A percentile compares a stretch with the other conserved stretches of the same genome.
Evolutionary conservation across 768 basidiomycete species (phyloP).

Genomic region (Asterophora lycoperdoides): DNA sequence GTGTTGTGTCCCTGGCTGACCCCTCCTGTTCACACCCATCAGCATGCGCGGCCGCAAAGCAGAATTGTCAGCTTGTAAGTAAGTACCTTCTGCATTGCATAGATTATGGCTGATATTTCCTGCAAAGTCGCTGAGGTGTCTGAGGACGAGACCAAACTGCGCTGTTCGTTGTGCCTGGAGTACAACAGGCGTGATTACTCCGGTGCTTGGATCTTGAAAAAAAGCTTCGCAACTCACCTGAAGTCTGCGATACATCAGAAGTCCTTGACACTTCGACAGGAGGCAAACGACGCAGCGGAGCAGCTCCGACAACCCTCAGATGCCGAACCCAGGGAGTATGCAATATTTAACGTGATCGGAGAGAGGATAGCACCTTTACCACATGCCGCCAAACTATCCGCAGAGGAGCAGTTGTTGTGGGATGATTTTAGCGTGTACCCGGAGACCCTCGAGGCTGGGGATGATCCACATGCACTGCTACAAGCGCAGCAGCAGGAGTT

Average conservation of each 20-base stretch:
- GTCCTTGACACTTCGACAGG: not conserved
- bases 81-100: too few relatives aligned
- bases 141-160: conserved; percentile 1
- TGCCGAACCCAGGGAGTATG: too few relatives aligned
- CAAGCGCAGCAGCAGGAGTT: not conserved
- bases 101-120: not conserved
- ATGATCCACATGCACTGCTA: not conserved
- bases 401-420: conserved; percentile 8
- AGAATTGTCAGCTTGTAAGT: too few relatives aligned
- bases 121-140: conserved; percentile 6
- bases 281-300: not conserved
- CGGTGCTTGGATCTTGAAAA: conserved; percentile 4
- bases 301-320: too few relatives aligned
- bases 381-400: not conserved
- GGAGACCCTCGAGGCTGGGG: conserved; percentile 2
- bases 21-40: too few relatives aligned
- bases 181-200: not conserved
- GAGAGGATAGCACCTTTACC: not conserved
- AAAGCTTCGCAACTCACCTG: not conserved
- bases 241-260: not conserved
- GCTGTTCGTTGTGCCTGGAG: conserved; percentile 4
- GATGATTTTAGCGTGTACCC: not conserved
- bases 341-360: not conserved
- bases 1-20: too few relatives aligned
- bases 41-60: too few relatives aligned